A percentile compares a stretch with the other conserved stretches of the same genome.
These are phyloP conservation scores for Umbelopsis sp. DNA, from an alignment of 192 early-diverging fungal genomes.

Conservation along the genomic window DNA sequence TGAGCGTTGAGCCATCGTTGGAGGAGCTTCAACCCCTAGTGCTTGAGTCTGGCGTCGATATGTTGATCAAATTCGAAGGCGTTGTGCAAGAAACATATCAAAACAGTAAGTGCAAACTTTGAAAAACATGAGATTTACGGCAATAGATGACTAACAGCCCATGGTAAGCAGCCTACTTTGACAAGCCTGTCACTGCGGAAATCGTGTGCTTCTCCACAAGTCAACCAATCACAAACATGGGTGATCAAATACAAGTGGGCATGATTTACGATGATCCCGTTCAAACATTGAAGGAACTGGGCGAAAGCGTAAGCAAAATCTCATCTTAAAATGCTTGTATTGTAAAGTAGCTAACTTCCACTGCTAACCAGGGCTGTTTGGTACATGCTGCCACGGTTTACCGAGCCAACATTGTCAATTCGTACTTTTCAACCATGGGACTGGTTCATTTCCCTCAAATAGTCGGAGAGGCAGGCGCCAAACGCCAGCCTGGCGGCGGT, in stretches of 20 bases:
- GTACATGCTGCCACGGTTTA: slow-evolving; percentile 29
- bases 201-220: slow-evolving; percentile 31
- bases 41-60: slow-evolving; percentile 20
- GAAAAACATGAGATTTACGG: not conserved
- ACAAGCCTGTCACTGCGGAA: slow-evolving; percentile 12
- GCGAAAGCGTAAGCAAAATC: slow-evolving; percentile 1
- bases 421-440: slow-evolving; percentile 30
- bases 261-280: slow-evolving; percentile 34
- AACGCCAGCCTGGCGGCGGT: not conserved
- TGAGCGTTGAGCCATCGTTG: slow-evolving; percentile 27
- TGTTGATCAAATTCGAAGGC: slow-evolving; percentile 32
- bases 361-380: slow-evolving; percentile 9
- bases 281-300: slow-evolving; percentile 3
- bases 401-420: slow-evolving; percentile 18
- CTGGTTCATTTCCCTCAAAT: slow-evolving; percentile 17
- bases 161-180: not conserved
- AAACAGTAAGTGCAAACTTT: slow-evolving; percentile 3
- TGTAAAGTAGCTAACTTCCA: not conserved
- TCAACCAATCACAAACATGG: slow-evolving; percentile 21
- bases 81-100: slow-evolving; percentile 1
- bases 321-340: not conserved
- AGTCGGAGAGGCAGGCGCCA: not conserved
- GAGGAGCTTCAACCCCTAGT: slow-evolving; percentile 22
- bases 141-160: not conserved
- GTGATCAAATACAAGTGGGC: slow-evolving; percentile 24